Evolutionary conservation across 2,329 filamentous ascomycete genomes (phyloP).

Genomic region (Diaporthe velutina): DNA sequence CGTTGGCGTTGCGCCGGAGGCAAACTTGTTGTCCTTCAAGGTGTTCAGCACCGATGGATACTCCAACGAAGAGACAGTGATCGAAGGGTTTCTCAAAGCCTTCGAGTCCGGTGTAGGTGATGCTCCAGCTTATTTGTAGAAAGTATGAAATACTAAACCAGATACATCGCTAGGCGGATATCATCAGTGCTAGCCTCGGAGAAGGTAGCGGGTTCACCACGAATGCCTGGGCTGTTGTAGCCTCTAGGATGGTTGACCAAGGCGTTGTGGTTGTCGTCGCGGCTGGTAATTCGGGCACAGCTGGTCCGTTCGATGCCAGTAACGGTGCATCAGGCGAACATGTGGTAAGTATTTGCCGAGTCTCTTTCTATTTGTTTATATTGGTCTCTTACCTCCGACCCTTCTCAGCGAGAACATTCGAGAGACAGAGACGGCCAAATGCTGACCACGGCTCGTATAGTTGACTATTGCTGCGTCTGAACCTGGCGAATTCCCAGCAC

Average conservation of each 20-base stretch:
- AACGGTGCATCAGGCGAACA: slow-evolving; percentile 33
- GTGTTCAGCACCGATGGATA: slow-evolving; percentile 33
- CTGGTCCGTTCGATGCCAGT: slow-evolving; percentile 32
- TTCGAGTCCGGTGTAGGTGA: slow-evolving; percentile 32
- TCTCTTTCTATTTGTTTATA: not conserved
- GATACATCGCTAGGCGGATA: slow-evolving; percentile 11
- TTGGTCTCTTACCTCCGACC: slow-evolving; percentile 5
- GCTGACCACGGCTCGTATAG: not conserved
- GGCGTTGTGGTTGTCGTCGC: slow-evolving; percentile 36
- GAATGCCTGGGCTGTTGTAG: slow-evolving; percentile 39
- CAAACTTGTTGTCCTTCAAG: slow-evolving; percentile 38
- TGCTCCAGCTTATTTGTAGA: not conserved
- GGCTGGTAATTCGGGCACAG: slow-evolving; percentile 29
- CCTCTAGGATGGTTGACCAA: slow-evolving; percentile 37
- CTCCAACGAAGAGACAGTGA: slow-evolving; percentile 38
- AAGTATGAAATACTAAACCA: not conserved
- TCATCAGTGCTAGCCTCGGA: slow-evolving; percentile 37
- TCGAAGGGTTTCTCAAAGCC: slow-evolving; percentile 39
- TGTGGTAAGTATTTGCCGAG: not conserved
- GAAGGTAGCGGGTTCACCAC: slow-evolving; percentile 31
- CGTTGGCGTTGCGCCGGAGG: slow-evolving; percentile 38
- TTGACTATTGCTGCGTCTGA: slow-evolving; percentile 19
- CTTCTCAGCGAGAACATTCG: too few species aligned
- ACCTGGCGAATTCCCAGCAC: not conserved
- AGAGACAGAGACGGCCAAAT: too few species aligned